Base-by-base conservation (phyloP, 768 basidiomycete genomes). In the Leccinum olivaceopallidum region DNA sequence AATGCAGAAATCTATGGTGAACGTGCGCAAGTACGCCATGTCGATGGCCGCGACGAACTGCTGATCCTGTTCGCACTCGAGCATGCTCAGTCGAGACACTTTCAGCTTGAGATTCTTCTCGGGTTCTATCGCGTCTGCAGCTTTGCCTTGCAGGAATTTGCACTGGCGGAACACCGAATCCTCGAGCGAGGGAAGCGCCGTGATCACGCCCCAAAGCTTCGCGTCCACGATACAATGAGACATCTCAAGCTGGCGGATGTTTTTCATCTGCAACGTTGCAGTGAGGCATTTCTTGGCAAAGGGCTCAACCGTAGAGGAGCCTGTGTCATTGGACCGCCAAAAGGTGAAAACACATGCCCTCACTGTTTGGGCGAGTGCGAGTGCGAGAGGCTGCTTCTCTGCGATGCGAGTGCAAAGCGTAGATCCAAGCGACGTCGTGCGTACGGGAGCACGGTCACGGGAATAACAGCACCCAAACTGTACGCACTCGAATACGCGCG, bases 51-150 rank as follows among this genome's bases (percentile, higher is more conserved):
- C 4, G 8, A n/a, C 7, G 42, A 3, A n/a, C 14, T 44, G 42
- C 9, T n/a, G 42, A 10, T 10, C 0, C n/a, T 10, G 0, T 4
- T 4, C 1, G 42, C n/a, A 44, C 0, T 18, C 42, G 8, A 39
- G 6, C 18, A 39, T 16, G 18, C 42, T n/a, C n/a, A 44, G n/a
- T 44, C 6, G 42, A 44, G 42, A 44, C 42, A 44, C 42, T 9
- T n/a, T 44, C n/a, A 44, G n/a, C 42, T 44, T 44, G 18, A 18
- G 7, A 10, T 44, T 39, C 7, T 14, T 18, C 37, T 39, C n/a
- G n/a, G 18, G 9, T n/a, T n/a, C n/a, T n/a, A 44, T 14, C n/a
- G 18, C 12, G n/a, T 44, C 14, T 10, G 42, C 9, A 44, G n/a
- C 18, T 44, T n/a, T 9, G 42, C 18, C 14, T n/a, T 10, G 37